Percentiles rank a stretch among this genome's conserved stretches.
phyloP scores from a whole-genome alignment of 768 basidiomycete genomes.

The Tulasnella sp. region DNA sequence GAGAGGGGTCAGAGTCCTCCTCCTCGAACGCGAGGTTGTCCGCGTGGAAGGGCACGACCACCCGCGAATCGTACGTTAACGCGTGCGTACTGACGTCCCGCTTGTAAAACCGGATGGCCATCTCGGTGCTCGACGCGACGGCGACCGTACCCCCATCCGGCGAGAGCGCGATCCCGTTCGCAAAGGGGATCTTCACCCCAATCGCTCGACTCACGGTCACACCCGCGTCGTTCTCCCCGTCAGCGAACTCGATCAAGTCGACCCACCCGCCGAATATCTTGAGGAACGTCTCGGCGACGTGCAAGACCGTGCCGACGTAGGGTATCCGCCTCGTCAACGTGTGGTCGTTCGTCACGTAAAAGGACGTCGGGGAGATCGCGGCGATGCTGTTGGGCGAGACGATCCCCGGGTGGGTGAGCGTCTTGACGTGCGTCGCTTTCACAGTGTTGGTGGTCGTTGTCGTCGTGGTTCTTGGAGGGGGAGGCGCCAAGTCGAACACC shows the following conservation, averaged over 20 bases:
- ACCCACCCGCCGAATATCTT: constrained; percentile 50
- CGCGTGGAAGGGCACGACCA: constrained; percentile 45
- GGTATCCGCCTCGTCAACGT: constrained; percentile 42
- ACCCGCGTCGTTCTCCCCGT: neutral
- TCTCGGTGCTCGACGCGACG: constrained; percentile 42
- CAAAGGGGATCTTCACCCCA: constrained; percentile 38
- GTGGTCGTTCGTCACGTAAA: constrained; percentile 71
- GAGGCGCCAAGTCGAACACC: constrained; percentile 46
- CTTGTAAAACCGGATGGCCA: constrained; percentile 39
- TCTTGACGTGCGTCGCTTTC: constrained; percentile 44
- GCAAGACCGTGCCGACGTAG: neutral
- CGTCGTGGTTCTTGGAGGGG: no score
- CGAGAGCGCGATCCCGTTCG: constrained; percentile 59
- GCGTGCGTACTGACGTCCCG: constrained; percentile 33
- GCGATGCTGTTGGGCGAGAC: constrained; percentile 57
- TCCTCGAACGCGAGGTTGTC: constrained; percentile 53
- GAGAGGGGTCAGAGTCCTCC: no score
- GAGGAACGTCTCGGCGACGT: constrained; percentile 40
- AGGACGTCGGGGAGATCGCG: constrained; percentile 50
- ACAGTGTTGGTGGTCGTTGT: no score
- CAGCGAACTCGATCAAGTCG: constrained; percentile 32
- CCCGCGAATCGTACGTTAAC: constrained; percentile 29
- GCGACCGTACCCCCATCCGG: constrained; percentile 40
- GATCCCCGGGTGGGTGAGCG: constrained; percentile 46
- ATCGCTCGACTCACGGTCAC: constrained; percentile 20